A percentile compares a stretch with the other conserved stretches of the same genome.
phyloP scores from a whole-genome alignment of 148 eudicot species.

The Rhododendron henanense region DNA sequence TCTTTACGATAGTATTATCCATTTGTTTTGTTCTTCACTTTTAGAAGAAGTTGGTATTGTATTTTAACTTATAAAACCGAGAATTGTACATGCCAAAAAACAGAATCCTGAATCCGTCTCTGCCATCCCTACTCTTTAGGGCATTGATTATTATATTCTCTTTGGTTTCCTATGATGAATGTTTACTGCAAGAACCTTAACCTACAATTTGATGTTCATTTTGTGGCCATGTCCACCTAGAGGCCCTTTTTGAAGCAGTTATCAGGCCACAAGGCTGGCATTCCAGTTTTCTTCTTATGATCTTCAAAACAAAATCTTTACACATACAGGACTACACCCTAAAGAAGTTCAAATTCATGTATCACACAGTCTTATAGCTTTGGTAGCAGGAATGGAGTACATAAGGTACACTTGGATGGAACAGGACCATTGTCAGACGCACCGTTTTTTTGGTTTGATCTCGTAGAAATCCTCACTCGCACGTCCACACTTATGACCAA shows the following conservation, averaged over 20 bases:
- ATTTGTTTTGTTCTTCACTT: too few relatives aligned
- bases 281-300: not conserved
- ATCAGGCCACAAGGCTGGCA: not conserved
- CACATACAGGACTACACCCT: not conserved
- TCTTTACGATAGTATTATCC: not conserved
- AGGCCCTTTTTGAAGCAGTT: not conserved
- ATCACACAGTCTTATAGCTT: not conserved
- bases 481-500: not conserved
- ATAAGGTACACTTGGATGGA: not conserved
- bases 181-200: not conserved
- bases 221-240: not conserved
- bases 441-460: not conserved
- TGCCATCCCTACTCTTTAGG: not conserved
- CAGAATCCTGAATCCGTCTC: not conserved
- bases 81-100: too few relatives aligned
- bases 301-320: not conserved
- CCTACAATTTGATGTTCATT: not conserved
- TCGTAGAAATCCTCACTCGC: not conserved
- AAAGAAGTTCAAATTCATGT: not conserved
- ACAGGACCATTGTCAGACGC: not conserved
- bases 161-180: too few relatives aligned
- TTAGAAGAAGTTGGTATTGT: too few relatives aligned
- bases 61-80: too few relatives aligned
- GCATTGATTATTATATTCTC: not conserved
- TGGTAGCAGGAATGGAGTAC: too few relatives aligned